phyloP scores from a whole-genome alignment of 371 early-diverging fungal species.

The Rhizopus delemar region DNA sequence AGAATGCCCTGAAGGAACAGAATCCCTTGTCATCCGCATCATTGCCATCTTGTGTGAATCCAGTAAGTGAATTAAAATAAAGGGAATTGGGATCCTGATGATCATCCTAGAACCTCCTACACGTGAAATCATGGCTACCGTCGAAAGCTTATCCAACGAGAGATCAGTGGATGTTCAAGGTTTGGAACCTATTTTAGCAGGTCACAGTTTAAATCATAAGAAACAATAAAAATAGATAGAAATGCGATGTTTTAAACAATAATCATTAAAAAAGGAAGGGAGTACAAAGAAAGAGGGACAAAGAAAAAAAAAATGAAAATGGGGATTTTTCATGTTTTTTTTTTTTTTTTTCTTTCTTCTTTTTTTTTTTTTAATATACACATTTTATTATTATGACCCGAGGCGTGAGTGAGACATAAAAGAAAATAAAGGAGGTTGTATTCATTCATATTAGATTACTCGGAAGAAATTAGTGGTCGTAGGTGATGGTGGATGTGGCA shows the following conservation, averaged over 20 bases:
- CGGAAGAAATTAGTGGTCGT: constrained; percentile 61
- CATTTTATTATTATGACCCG: background rate
- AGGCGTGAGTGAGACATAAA: background rate
- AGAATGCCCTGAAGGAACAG: constrained; percentile 75
- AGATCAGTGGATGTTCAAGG: constrained; percentile 22
- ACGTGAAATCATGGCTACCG: constrained; percentile 23
- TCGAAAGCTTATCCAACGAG: constrained; percentile 18
- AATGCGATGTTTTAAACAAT: background rate
- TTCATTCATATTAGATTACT: constrained; percentile 25
- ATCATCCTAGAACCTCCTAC: constrained; percentile 26
- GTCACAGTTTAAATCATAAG: constrained; percentile 15
- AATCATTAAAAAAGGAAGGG: background rate
- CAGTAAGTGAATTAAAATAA: no score
- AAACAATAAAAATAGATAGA: constrained; percentile 2
- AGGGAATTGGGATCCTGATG: no score
- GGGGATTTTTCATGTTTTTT: constrained; percentile 10
- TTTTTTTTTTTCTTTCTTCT: background rate
- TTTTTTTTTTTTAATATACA: constrained; percentile 9
- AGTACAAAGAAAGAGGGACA: background rate
- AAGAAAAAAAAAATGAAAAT: constrained; percentile 6
- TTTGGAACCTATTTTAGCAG: constrained; percentile 22
- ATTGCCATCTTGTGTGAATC: constrained; percentile 72
- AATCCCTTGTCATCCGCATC: constrained; percentile 71
- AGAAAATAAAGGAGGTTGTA: background rate
- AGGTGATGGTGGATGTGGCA: constrained; percentile 80